Evolutionary conservation across 148 eudicot species (phyloP), one percentile per base, ranked within the genome.

Genomic region (Vaccinium darrowii): DNA sequence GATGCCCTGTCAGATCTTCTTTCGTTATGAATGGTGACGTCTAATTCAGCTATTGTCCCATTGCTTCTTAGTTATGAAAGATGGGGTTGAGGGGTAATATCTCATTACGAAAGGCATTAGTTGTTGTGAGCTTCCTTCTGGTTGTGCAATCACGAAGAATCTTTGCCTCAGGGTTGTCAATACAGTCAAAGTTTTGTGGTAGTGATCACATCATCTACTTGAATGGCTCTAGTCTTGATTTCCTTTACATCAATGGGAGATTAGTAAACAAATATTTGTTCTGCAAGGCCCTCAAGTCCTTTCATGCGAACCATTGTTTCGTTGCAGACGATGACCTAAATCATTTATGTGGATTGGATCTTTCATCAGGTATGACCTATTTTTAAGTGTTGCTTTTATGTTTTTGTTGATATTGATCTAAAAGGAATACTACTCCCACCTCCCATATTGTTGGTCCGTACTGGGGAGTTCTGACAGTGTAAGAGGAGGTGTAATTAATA

Each of bases 241-340:
- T 87, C 58, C 91, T 90, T 83, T 92, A 90, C 78, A 71, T 92
- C 76, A 87, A 92, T 52, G 92, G 89, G 51, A 79, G 65, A 76
- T 88, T 86, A 60, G 90, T 88, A 27, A 88, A 86, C 52, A 90
- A 82, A 67, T 78, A 80, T 71, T 73, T 81, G 19, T 91, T 92
- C 82, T 92, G 92, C 82, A 80, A 90, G 84, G 78, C 87, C 79
- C 86, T 92, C 53, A 67, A 76, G 52, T 76, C 63, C 11, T 79
- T 86, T 84, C 81, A 76, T 50, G 84, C 79, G 49, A 87, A 82
- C 39, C 83, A 85, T 76, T 92, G 93, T 85, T 67, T 81, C 74
- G 51, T 81, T 25, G 16, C 53, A 11, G 80, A 50, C 76, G 82
- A 84, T 81, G 79, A 82, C 47, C 33, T 47, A 21, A 81, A 76